Percentiles rank a stretch among this genome's conserved stretches.
Conservation (phyloP, 208 protist species). For the Trypanosoma boissoni region DNA sequence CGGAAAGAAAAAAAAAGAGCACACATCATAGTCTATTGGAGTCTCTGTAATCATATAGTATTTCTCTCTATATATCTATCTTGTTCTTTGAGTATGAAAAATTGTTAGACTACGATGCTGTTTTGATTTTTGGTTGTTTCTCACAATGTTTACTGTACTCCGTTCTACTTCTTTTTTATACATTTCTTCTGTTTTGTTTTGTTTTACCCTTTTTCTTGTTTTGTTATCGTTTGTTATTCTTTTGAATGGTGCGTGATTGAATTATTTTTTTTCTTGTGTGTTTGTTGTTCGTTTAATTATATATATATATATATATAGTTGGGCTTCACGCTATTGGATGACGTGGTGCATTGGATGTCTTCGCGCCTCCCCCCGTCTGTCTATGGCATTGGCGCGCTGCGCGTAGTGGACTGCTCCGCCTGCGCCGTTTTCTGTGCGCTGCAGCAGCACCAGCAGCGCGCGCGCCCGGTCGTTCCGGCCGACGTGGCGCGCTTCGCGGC, state of each 20-base stretch:
- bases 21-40: no score
- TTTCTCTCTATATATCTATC: no score
- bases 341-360: not conserved
- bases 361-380: constrained; percentile 4
- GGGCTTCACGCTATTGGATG: not conserved
- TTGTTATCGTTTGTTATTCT: no score
- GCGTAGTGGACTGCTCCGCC: constrained; percentile 46
- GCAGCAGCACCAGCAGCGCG: constrained; percentile 1
- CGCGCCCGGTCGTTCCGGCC: not conserved
- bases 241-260: no score
- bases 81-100: no score
- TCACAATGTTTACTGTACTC: no score
- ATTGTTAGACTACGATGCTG: no score
- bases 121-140: no score
- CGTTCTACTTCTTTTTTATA: no score
- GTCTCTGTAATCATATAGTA: no score
- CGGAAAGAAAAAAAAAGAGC: no score
- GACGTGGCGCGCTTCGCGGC: constrained; percentile 13
- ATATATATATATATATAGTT: not conserved
- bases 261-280: no score
- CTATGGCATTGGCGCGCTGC: constrained; percentile 22
- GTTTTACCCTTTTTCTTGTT: not conserved
- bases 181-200: constrained; percentile 3
- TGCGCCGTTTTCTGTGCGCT: constrained; percentile 31
- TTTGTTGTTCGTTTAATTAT: not conserved